phyloP scores from a whole-genome alignment of 495 filamentous ascomycete species.

The Sphaerosporella brunnea region DNA sequence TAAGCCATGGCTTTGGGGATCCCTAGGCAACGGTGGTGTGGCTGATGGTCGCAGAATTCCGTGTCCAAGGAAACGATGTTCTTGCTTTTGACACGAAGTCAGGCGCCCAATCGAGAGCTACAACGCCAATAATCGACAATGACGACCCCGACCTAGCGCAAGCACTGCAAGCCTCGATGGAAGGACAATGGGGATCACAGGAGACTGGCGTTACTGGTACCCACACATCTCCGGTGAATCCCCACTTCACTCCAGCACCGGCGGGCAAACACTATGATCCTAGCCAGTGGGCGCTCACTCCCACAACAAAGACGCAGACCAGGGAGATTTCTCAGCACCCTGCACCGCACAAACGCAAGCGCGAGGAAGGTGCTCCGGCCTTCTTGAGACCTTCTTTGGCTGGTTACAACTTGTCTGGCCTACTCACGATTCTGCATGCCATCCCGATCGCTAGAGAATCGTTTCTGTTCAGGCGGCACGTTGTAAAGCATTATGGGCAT shows the following conservation, averaged over 20 bases:
- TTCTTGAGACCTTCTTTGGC: constrained; percentile 52
- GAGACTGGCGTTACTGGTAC: constrained; percentile 39
- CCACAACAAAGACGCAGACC: constrained; percentile 35
- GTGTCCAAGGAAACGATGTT: constrained; percentile 21
- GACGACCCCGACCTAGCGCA: constrained; percentile 20
- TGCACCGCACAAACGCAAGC: constrained; percentile 42
- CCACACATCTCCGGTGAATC: constrained; percentile 24
- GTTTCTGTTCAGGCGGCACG: constrained; percentile 36
- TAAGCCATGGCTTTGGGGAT: background rate
- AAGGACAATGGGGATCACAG: constrained; percentile 27
- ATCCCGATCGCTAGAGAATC: constrained; percentile 68
- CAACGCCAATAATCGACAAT: constrained; percentile 19
- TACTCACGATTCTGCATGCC: constrained; percentile 64
- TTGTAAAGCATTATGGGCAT: constrained; percentile 45
- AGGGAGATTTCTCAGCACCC: constrained; percentile 46
- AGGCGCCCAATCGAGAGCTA: constrained; percentile 19
- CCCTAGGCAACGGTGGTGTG: no score
- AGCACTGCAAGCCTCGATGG: constrained; percentile 34
- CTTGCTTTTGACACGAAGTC: constrained; percentile 10
- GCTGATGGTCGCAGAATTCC: constrained; percentile 12
- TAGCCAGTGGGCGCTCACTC: constrained; percentile 60
- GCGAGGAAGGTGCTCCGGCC: constrained; percentile 40
- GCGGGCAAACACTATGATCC: constrained; percentile 44
- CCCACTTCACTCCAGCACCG: constrained; percentile 55
- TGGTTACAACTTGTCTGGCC: constrained; percentile 42